phyloP scores from a whole-genome alignment of 2,329 filamentous ascomycete genomes.

The Phyllachora maydis region DNA sequence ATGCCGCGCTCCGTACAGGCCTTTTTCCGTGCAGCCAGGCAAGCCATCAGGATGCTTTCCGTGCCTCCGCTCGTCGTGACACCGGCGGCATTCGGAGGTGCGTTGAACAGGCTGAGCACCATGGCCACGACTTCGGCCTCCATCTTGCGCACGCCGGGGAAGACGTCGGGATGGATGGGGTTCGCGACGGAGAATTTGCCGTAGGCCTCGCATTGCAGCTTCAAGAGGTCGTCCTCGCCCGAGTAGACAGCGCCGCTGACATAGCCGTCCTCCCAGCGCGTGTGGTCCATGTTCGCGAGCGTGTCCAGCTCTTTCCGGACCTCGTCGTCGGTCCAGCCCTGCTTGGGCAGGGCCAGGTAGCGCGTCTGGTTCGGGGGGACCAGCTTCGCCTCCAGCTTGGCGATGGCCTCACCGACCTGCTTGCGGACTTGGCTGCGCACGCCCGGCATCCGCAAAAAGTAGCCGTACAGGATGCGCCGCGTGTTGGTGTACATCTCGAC shows the following conservation, averaged over 20 bases:
- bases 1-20: slow-evolving; percentile 69
- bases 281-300: slow-evolving; percentile 76
- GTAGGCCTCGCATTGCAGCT: slow-evolving; percentile 82
- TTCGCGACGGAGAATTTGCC: slow-evolving; percentile 89
- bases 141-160: slow-evolving; percentile 97
- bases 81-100: slow-evolving; percentile 65
- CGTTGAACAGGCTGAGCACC: slow-evolving; percentile 80
- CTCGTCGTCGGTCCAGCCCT: slow-evolving; percentile 64
- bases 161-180: slow-evolving; percentile 94
- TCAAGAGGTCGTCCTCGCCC: slow-evolving; percentile 62
- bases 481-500: slow-evolving; percentile 52
- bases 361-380: slow-evolving; percentile 53
- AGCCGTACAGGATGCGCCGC: slow-evolving; percentile 58
- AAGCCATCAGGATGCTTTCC: slow-evolving; percentile 93
- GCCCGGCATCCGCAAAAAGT: slow-evolving; percentile 71
- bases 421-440: slow-evolving; percentile 72
- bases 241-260: slow-evolving; percentile 95
- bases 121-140: slow-evolving; percentile 95
- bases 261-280: slow-evolving; percentile 85
- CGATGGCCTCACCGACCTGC: slow-evolving; percentile 61
- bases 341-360: slow-evolving; percentile 58
- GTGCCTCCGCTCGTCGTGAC: slow-evolving; percentile 86
- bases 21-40: slow-evolving; percentile 75
- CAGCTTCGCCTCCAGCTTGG: slow-evolving; percentile 68
- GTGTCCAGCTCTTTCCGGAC: slow-evolving; percentile 62